Percentiles rank a stretch among this genome's conserved stretches.
Conservation (phyloP, 2,329 filamentous ascomycete species). For the Ophiostoma novo-ulmi region DNA sequence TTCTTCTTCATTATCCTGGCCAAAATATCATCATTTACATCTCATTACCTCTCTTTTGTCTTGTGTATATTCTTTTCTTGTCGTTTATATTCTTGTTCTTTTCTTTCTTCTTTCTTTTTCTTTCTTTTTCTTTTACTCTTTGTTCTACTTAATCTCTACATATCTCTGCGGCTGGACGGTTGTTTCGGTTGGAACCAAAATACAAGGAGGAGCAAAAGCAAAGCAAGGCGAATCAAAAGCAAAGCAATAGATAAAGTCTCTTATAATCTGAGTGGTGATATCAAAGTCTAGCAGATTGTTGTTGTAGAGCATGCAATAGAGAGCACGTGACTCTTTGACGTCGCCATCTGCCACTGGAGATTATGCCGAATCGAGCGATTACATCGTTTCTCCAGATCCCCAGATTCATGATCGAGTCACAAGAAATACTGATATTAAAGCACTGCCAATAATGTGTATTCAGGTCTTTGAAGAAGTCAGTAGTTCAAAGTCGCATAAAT, state of each 20-base stretch:
- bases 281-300: neutral
- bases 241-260: neutral
- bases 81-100: constrained; percentile 15
- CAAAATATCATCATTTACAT: constrained; percentile 11
- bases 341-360: neutral
- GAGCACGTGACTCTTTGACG: neutral
- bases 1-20: neutral
- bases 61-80: constrained; percentile 15
- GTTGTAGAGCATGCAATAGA: neutral
- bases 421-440: too few species aligned
- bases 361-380: neutral
- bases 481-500: neutral
- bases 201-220: constrained; percentile 1
- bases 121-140: constrained; percentile 11
- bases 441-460: too few species aligned
- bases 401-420: neutral
- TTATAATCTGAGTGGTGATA: too few species aligned
- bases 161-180: neutral
- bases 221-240: constrained; percentile 11
- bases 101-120: constrained; percentile 4
- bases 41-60: constrained; percentile 6
- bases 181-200: neutral
- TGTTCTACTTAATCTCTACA: neutral
- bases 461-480: neutral
- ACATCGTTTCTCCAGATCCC: constrained; percentile 6